Evolutionary conservation across 1,284 basidiomycete genomes (phyloP).

Genomic region (Puccinia novopanici): DNA sequence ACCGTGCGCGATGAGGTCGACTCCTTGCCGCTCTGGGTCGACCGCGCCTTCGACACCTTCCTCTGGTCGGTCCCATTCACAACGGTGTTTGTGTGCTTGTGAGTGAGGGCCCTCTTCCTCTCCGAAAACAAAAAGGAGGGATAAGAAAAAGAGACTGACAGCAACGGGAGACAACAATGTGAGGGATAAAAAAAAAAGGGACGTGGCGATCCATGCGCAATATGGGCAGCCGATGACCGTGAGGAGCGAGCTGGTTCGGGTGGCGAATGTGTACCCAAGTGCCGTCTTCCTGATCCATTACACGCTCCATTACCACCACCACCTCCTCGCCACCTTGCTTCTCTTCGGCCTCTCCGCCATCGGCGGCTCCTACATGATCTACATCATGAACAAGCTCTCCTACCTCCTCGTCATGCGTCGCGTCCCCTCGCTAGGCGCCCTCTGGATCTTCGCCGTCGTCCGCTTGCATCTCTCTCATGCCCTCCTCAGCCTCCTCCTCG

Average conservation of each 20-base stretch:
- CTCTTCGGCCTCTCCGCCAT: slow-evolving; percentile 52
- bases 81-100: slow-evolving; percentile 49
- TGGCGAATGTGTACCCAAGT: slow-evolving; percentile 33
- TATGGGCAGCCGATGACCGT: slow-evolving; percentile 45
- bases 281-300: slow-evolving; percentile 51
- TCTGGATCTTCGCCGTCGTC: slow-evolving; percentile 59
- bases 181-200: slow-evolving; percentile 5
- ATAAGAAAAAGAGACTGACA: not conserved
- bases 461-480: slow-evolving; percentile 57
- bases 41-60: slow-evolving; percentile 39
- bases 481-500: slow-evolving; percentile 56
- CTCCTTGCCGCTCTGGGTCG: slow-evolving; percentile 42
- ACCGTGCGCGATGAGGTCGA: not conserved
- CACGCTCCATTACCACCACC: slow-evolving; percentile 50
- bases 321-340: slow-evolving; percentile 45
- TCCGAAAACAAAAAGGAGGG: not conserved
- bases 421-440: slow-evolving; percentile 58
- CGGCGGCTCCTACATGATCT: slow-evolving; percentile 52
- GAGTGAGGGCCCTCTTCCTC: not conserved
- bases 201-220: slow-evolving; percentile 49
- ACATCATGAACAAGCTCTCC: slow-evolving; percentile 53
- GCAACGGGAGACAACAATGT: not conserved
- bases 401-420: slow-evolving; percentile 57
- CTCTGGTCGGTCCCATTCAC: slow-evolving; percentile 45
- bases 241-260: slow-evolving; percentile 13